These are phyloP conservation scores for Fusarium graminum DNA, from an alignment of 2,329 filamentous ascomycete species.

Conservation along the genomic window DNA sequence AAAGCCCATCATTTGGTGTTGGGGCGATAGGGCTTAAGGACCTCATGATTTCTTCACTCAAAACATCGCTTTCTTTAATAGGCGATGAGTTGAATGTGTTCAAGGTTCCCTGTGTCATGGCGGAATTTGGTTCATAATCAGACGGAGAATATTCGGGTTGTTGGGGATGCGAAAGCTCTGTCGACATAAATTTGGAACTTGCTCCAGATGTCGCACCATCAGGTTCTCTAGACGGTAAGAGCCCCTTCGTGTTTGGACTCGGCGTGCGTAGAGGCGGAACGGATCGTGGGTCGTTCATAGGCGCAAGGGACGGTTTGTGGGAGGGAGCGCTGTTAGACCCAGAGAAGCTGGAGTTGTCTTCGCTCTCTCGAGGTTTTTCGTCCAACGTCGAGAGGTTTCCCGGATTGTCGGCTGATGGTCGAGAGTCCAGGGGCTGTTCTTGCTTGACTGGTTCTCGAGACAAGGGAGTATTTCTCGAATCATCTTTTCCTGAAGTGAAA, in stretches of 20 bases:
- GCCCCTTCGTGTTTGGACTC: constrained; percentile 47
- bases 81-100: constrained; percentile 66
- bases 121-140: constrained; percentile 53
- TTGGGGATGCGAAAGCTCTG: constrained; percentile 61
- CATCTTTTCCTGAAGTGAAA: constrained; percentile 58
- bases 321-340: background rate
- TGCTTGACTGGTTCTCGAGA: constrained; percentile 32
- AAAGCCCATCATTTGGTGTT: constrained; percentile 38
- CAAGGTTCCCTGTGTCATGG: constrained; percentile 60
- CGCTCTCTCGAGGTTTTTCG: constrained; percentile 15
- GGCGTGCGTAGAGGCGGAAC: constrained; percentile 54
- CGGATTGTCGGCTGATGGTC: constrained; percentile 8
- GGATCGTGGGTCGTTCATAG: constrained; percentile 43
- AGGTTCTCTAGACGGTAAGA: constrained; percentile 22
- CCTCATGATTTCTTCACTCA: constrained; percentile 81
- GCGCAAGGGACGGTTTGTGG: constrained; percentile 26
- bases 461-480: constrained; percentile 12
- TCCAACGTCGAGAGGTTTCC: constrained; percentile 18
- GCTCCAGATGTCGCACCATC: constrained; percentile 13
- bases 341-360: constrained; percentile 1
- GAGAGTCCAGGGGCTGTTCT: constrained; percentile 17
- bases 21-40: constrained; percentile 68
- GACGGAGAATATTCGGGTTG: constrained; percentile 53
- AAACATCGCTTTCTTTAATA: constrained; percentile 76
- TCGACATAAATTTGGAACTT: constrained; percentile 54